Evolutionary conservation across 768 basidiomycete species (phyloP).

Genomic region (Trametopsis cervina): DNA sequence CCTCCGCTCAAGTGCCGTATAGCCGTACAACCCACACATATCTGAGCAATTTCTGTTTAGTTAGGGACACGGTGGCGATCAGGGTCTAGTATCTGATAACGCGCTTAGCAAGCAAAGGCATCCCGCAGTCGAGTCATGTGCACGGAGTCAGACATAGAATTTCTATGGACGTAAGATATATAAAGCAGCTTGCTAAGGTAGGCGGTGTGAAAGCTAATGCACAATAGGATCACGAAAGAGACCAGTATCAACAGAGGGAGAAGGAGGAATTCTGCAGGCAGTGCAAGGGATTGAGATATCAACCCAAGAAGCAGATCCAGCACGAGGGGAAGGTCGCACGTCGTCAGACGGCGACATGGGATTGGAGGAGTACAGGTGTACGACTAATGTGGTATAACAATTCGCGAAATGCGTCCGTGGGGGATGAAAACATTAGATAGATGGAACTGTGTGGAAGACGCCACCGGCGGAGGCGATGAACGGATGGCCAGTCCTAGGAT

Average conservation of each 20-base stretch:
- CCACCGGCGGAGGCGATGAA: conserved; percentile 12
- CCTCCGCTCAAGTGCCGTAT: too few relatives aligned
- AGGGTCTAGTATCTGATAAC: too few relatives aligned
- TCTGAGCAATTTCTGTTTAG: too few relatives aligned
- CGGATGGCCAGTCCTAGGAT: conserved; percentile 12
- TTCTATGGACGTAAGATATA: conserved; percentile 5
- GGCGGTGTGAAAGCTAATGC: conserved; percentile 6
- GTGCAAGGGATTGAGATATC: conserved; percentile 1
- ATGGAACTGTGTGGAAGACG: not conserved
- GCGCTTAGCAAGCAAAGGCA: too few relatives aligned
- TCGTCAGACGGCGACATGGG: too few relatives aligned
- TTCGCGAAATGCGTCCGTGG: conserved; percentile 20
- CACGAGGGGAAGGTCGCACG: too few relatives aligned
- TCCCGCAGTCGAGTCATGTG: too few relatives aligned
- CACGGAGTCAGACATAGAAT: conserved; percentile 1
- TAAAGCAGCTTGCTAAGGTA: conserved; percentile 7
- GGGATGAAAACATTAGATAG: conserved; percentile 14
- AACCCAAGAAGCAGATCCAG: not conserved
- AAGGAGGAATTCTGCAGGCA: not conserved
- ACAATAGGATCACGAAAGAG: conserved; percentile 16
- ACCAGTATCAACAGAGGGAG: conserved; percentile 6
- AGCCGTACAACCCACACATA: too few relatives aligned
- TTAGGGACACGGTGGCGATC: too few relatives aligned
- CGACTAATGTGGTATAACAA: conserved; percentile 15
- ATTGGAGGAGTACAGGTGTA: conserved; percentile 2